phyloP scores from a whole-genome alignment of 345 rosid genomes.

The Rhizophora apiculata region DNA sequence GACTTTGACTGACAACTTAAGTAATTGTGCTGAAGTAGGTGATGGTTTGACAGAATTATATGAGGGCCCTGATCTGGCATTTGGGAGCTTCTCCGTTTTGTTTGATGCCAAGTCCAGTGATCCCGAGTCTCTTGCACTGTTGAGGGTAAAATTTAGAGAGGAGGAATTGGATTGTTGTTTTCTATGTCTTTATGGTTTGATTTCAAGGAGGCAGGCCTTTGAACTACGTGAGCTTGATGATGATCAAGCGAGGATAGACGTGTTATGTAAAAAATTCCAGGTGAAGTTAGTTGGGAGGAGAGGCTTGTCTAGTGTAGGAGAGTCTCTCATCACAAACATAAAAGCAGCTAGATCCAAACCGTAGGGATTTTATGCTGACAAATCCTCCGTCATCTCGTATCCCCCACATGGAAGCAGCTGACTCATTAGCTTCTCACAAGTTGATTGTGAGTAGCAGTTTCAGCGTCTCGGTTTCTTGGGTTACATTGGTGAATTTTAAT shows the following conservation, averaged over 20 bases:
- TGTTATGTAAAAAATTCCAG: conserved; percentile 35
- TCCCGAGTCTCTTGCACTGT: conserved; percentile 41
- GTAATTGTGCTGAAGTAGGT: conserved; percentile 26
- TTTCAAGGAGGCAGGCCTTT: conserved; percentile 48
- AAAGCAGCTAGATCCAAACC: conserved; percentile 44
- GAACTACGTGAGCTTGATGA: conserved; percentile 49
- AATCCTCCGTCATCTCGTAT: not conserved
- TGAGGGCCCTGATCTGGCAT: conserved; percentile 50
- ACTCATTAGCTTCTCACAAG: not conserved
- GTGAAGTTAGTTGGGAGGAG: conserved; percentile 43
- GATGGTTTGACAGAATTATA: conserved; percentile 39
- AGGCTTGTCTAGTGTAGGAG: conserved; percentile 44
- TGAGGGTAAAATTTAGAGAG: conserved; percentile 42
- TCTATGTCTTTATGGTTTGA: conserved; percentile 47
- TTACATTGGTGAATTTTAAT: not conserved
- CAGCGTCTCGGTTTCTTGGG: not conserved
- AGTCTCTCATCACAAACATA: conserved; percentile 48
- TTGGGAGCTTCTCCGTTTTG: conserved; percentile 53
- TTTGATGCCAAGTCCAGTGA: conserved; percentile 55
- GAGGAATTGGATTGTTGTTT: conserved; percentile 25
- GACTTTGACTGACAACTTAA: conserved; percentile 23
- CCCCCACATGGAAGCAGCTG: not conserved
- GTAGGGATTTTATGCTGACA: not conserved
- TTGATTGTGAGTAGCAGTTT: not conserved
- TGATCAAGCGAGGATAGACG: conserved; percentile 47